Percentiles rank a stretch among this genome's conserved stretches.
Evolutionary conservation across 495 filamentous ascomycete genomes (phyloP).

Genomic region (Podospora didyma): DNA sequence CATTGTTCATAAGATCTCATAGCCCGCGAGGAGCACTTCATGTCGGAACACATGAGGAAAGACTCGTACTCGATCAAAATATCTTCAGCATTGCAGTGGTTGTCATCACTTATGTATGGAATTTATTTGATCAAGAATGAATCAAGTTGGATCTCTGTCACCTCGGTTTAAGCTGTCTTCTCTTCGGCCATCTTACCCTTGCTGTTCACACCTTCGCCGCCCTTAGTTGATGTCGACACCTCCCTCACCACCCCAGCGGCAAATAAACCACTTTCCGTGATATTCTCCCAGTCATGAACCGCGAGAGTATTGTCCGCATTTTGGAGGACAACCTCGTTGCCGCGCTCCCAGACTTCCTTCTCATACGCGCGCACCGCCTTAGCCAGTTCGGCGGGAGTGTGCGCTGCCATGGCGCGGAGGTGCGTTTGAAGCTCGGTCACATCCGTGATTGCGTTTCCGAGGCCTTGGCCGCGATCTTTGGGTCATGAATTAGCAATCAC

Average conservation of each 20-base stretch:
- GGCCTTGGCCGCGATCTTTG: constrained; percentile 46
- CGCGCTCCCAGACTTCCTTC: constrained; percentile 30
- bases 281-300: constrained; percentile 35
- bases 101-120: too few relatives aligned
- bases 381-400: constrained; percentile 17
- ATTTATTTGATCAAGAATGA: too few relatives aligned
- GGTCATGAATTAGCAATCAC: too few relatives aligned
- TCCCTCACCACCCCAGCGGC: neutral
- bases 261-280: constrained; percentile 8
- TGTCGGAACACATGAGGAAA: too few relatives aligned
- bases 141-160: too few relatives aligned
- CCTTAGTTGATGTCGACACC: neutral
- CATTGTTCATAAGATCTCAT: too few relatives aligned
- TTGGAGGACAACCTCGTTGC: constrained; percentile 24
- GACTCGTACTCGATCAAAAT: too few relatives aligned
- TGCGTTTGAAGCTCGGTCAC: constrained; percentile 27
- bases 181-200: too few relatives aligned
- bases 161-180: too few relatives aligned
- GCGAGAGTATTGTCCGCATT: constrained; percentile 27
- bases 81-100: too few relatives aligned
- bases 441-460: constrained; percentile 47
- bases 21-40: too few relatives aligned
- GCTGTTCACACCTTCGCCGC: too few relatives aligned
- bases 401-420: constrained; percentile 19
- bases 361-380: constrained; percentile 28